phyloP scores from a whole-genome alignment of 169 alveolate species.

The Babesia sp. region DNA sequence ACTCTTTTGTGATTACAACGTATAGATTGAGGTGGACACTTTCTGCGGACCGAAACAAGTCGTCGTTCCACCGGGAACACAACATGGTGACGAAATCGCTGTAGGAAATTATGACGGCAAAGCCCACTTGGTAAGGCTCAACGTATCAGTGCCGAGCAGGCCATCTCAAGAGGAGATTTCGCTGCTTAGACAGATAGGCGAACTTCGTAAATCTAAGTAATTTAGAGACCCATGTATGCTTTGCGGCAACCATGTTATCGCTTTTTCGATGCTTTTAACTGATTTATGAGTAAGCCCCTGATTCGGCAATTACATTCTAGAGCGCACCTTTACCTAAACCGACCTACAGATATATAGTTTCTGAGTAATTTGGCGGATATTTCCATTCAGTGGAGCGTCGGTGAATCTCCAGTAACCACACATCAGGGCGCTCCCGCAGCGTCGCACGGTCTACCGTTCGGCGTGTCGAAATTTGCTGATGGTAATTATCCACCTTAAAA shows the following conservation, averaged over 20 bases:
- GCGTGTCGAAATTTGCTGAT: no score
- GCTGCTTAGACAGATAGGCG: conserved; percentile 19
- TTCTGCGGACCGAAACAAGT: conserved; percentile 38
- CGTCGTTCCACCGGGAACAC: conserved; percentile 41
- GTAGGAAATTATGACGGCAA: conserved; percentile 49
- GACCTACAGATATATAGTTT: no score
- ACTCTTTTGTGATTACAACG: background rate
- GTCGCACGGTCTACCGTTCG: no score
- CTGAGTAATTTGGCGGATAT: no score
- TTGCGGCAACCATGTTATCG: background rate
- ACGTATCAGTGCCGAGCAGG: conserved; percentile 29
- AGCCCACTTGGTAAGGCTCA: conserved; percentile 29
- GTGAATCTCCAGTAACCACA: no score
- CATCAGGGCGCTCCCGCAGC: no score
- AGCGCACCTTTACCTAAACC: no score
- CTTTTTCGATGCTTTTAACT: background rate
- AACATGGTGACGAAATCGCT: conserved; percentile 51
- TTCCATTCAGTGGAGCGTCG: no score
- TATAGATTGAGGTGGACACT: conserved; percentile 39
- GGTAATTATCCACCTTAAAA: no score
- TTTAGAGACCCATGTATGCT: background rate
- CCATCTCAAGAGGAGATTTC: conserved; percentile 42
- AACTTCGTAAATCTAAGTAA: background rate
- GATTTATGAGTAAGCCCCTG: background rate
- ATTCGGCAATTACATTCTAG: no score